These are phyloP conservation scores for Acanthamoeba triangularis DNA, from an alignment of 208 protist species.

Conservation along the genomic window DNA sequence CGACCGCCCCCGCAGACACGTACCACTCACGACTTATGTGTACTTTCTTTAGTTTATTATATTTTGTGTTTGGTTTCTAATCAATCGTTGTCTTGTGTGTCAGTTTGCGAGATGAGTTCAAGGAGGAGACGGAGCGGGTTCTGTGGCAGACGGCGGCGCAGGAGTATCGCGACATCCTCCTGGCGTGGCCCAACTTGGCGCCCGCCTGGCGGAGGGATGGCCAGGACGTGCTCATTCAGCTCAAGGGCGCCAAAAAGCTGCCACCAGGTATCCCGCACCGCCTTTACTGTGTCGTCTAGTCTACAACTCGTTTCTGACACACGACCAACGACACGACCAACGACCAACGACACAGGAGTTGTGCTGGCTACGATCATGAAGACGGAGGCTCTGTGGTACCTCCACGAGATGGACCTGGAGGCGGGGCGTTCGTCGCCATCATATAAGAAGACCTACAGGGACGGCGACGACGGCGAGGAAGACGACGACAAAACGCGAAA, in stretches of 20 bases:
- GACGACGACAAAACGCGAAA: not conserved
- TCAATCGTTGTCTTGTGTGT: too few relatives aligned
- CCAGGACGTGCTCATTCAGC: not conserved
- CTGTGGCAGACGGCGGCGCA: slow-evolving; percentile 50
- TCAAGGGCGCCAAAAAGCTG: not conserved
- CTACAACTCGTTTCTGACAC: not conserved
- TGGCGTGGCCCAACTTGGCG: not conserved
- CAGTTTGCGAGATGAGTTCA: slow-evolving; percentile 37
- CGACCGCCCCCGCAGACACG: not conserved
- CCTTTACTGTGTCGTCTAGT: not conserved
- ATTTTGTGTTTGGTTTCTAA: not conserved
- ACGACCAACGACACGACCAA: not conserved
- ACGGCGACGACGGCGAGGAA: not conserved
- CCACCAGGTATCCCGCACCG: not conserved
- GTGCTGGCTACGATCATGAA: slow-evolving; percentile 34
- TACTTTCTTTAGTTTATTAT: too few relatives aligned
- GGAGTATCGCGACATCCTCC: slow-evolving; percentile 24
- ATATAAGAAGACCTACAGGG: not conserved
- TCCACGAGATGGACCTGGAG: not conserved
- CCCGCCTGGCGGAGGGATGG: not conserved
- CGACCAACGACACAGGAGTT: too few relatives aligned
- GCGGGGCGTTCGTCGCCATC: not conserved
- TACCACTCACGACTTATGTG: not conserved
- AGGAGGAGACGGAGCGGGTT: slow-evolving; percentile 18
- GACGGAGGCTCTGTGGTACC: slow-evolving; percentile 30